These are phyloP conservation scores for Skeletonema marinoi DNA, from an alignment of 108 stramenopile species.

Conservation along the genomic window DNA sequence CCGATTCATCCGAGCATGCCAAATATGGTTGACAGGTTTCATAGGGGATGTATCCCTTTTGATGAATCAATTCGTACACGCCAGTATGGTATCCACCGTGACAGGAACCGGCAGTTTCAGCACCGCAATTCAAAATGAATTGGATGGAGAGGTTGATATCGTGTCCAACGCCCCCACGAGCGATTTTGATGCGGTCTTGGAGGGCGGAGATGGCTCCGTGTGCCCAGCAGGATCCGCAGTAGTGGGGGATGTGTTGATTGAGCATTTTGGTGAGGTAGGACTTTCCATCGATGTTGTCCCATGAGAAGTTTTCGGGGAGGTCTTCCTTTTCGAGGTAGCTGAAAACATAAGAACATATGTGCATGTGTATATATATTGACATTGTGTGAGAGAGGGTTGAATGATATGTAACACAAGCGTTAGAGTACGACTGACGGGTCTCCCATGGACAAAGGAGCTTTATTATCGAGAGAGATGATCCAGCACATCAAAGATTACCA, in stretches of 20 bases:
- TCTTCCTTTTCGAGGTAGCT: slow-evolving; percentile 36
- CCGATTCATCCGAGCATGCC: slow-evolving; percentile 79
- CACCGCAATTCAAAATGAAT: slow-evolving; percentile 87
- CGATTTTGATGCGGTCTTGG: slow-evolving; percentile 94
- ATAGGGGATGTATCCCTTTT: slow-evolving; percentile 45
- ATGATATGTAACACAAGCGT: background rate
- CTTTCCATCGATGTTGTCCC: slow-evolving; percentile 82
- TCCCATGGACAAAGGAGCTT: too few relatives aligned
- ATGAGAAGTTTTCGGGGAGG: slow-evolving; percentile 48
- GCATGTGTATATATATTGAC: background rate
- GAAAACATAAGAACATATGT: background rate
- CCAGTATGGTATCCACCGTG: slow-evolving; percentile 74
- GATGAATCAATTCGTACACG: slow-evolving; percentile 72
- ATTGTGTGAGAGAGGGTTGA: background rate
- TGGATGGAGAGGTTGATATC: slow-evolving; percentile 80
- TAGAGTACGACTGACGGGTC: background rate
- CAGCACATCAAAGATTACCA: slow-evolving; percentile 1
- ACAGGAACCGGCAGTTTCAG: slow-evolving; percentile 63
- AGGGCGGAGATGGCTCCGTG: slow-evolving; percentile 83
- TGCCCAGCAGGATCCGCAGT: slow-evolving; percentile 50
- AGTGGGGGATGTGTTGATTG: slow-evolving; percentile 93
- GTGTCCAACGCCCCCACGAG: slow-evolving; percentile 55
- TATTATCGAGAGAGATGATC: too few relatives aligned
- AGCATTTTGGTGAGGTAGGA: slow-evolving; percentile 79
- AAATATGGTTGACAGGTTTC: slow-evolving; percentile 80